phyloP scores from a whole-genome alignment of 345 rosid species.

The Pugionium dolabratum region DNA sequence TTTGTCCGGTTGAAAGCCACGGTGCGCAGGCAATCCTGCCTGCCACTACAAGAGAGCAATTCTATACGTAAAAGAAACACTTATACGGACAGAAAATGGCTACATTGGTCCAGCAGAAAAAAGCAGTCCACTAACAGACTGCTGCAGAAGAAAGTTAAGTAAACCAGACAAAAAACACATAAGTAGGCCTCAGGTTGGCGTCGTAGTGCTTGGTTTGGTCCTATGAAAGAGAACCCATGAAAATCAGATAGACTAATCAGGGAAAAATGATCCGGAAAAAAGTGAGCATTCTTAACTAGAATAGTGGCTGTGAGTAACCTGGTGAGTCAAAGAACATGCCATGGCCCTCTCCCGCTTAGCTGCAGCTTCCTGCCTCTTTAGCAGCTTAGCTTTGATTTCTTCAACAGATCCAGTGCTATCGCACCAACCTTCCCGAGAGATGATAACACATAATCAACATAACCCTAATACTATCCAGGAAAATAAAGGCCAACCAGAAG shows the following conservation, averaged over 20 bases:
- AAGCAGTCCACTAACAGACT: not conserved
- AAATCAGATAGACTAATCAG: conserved; percentile 3
- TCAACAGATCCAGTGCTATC: conserved; percentile 94
- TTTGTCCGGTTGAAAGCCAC: conserved; percentile 88
- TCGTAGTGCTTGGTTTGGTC: conserved; percentile 7
- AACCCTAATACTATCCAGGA: not conserved
- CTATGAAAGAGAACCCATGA: conserved; percentile 5
- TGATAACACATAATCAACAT: conserved; percentile 25
- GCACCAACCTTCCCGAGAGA: conserved; percentile 92
- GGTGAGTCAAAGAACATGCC: conserved; percentile 98
- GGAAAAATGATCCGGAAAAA: not conserved
- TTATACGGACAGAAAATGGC: not conserved
- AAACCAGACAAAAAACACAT: not conserved
- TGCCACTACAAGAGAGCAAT: conserved; percentile 73
- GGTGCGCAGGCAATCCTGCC: conserved; percentile 66
- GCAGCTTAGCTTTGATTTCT: conserved; percentile 86
- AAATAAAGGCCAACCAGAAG: not conserved
- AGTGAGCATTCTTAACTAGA: conserved; percentile 12
- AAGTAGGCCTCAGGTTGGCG: conserved; percentile 6
- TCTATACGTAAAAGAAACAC: conserved; percentile 13
- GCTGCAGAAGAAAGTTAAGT: not conserved
- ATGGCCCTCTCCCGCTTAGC: conserved; percentile 99
- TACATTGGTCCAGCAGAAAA: not conserved
- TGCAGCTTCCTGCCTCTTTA: conserved; percentile 98
- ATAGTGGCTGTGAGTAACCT: conserved; percentile 50